Conservation (phyloP, 2,329 filamentous ascomycete genomes). For the Coniella lustricola region DNA sequence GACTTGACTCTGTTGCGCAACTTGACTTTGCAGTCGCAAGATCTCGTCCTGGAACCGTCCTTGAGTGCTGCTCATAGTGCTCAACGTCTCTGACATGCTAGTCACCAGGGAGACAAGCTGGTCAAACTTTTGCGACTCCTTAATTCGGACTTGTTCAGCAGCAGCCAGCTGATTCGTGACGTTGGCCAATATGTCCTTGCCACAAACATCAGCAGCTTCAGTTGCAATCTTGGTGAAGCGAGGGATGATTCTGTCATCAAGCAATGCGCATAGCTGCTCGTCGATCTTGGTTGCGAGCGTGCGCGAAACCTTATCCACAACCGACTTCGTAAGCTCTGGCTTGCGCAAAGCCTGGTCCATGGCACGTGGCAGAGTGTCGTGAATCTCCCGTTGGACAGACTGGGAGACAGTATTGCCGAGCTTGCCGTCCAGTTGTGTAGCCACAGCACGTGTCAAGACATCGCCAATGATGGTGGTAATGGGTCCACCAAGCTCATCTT, state of each 20-base stretch:
- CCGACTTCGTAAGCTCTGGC: constrained; percentile 62
- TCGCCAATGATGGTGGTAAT: constrained; percentile 70
- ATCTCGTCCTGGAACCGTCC: constrained; percentile 60
- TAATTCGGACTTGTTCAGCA: constrained; percentile 43
- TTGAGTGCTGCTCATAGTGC: constrained; percentile 62
- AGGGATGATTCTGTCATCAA: constrained; percentile 60
- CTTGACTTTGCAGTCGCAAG: constrained; percentile 40
- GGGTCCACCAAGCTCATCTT: constrained; percentile 64
- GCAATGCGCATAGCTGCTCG: constrained; percentile 53
- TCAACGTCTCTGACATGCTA: constrained; percentile 61
- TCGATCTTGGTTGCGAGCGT: constrained; percentile 64
- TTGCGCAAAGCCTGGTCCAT: constrained; percentile 64
- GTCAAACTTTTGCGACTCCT: constrained; percentile 60
- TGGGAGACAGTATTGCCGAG: constrained; percentile 61
- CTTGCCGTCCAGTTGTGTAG: constrained; percentile 62
- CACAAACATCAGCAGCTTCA: constrained; percentile 60
- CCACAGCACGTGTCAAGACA: constrained; percentile 59
- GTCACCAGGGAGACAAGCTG: constrained; percentile 62
- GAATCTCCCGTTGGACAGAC: constrained; percentile 60
- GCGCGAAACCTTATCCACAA: constrained; percentile 65
- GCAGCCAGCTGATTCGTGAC: constrained; percentile 44
- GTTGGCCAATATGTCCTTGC: constrained; percentile 60
- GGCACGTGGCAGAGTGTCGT: constrained; percentile 59
- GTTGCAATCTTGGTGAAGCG: constrained; percentile 58
- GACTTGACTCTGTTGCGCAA: constrained; percentile 21